Evolutionary conservation across 1,284 basidiomycete species (phyloP).

Genomic region (Ustilago crameri): DNA sequence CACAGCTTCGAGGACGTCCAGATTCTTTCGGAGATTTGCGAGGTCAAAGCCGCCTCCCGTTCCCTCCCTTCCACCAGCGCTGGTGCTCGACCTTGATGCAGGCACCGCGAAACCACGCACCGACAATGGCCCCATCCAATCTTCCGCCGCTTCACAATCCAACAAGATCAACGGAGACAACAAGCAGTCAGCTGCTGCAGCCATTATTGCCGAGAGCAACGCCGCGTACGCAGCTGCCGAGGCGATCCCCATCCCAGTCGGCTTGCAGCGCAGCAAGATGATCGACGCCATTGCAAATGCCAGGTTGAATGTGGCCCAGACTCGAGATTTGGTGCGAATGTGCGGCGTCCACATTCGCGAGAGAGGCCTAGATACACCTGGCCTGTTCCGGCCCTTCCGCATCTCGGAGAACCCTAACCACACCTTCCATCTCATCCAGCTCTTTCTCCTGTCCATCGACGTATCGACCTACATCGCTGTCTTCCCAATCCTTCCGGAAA

Average conservation of each 20-base stretch:
- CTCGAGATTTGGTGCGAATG: conserved; percentile 35
- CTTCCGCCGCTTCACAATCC: not conserved
- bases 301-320: conserved; percentile 27
- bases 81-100: conserved; percentile 37
- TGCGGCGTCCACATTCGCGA: conserved; percentile 46
- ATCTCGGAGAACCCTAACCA: conserved; percentile 43
- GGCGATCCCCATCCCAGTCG: conserved; percentile 12
- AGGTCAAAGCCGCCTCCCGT: conserved; percentile 29
- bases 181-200: conserved; percentile 24
- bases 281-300: conserved; percentile 48
- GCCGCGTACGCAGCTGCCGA: conserved; percentile 31
- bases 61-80: conserved; percentile 38
- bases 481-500: conserved; percentile 40
- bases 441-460: conserved; percentile 53
- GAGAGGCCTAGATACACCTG: conserved; percentile 54
- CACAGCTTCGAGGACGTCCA: conserved; percentile 24
- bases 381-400: conserved; percentile 58
- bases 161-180: not conserved
- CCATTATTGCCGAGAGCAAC: conserved; percentile 33
- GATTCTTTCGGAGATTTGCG: conserved; percentile 33
- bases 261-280: conserved; percentile 24
- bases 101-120: conserved; percentile 20
- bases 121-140: not conserved
- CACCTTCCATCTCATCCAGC: conserved; percentile 49
- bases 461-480: conserved; percentile 40